These are phyloP conservation scores for Fusarium sacchari DNA, from an alignment of 2,329 filamentous ascomycete genomes.

Conservation along the genomic window DNA sequence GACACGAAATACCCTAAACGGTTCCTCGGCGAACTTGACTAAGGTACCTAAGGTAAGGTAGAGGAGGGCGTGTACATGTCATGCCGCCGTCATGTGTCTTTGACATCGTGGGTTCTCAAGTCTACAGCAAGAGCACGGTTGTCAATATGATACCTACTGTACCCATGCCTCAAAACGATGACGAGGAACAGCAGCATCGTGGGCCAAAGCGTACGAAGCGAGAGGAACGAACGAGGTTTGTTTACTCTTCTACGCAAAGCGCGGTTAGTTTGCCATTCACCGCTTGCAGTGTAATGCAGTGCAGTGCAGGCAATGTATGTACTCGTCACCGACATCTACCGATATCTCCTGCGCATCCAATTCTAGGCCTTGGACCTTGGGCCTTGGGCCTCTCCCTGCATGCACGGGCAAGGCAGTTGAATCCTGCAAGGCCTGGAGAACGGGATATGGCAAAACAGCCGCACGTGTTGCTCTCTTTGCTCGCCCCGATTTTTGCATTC, in stretches of 20 bases:
- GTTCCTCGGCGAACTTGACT: neutral
- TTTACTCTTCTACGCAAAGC: slow-evolving; percentile 18
- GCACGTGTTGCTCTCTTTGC: slow-evolving; percentile 14
- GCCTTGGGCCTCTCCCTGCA: neutral
- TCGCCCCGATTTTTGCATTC: neutral
- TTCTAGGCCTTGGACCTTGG: neutral
- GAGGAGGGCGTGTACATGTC: neutral
- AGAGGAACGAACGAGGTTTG: neutral
- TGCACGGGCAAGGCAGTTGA: neutral
- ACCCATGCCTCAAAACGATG: neutral
- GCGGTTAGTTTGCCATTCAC: slow-evolving; percentile 22
- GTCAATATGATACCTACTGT: neutral
- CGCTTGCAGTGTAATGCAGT: neutral
- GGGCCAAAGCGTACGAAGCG: slow-evolving; percentile 13
- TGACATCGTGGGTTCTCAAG: neutral
- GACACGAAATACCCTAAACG: slow-evolving; percentile 8
- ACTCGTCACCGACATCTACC: slow-evolving; percentile 11
- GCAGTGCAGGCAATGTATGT: neutral
- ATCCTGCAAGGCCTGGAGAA: slow-evolving; percentile 5
- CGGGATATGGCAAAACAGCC: slow-evolving; percentile 3
- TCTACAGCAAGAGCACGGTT: neutral
- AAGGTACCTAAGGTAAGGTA: neutral
- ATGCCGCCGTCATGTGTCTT: neutral
- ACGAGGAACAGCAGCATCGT: neutral
- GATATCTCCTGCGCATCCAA: neutral